phyloP scores from a whole-genome alignment of 208 protist genomes.

The Herpetomonas samuelpessoai region DNA sequence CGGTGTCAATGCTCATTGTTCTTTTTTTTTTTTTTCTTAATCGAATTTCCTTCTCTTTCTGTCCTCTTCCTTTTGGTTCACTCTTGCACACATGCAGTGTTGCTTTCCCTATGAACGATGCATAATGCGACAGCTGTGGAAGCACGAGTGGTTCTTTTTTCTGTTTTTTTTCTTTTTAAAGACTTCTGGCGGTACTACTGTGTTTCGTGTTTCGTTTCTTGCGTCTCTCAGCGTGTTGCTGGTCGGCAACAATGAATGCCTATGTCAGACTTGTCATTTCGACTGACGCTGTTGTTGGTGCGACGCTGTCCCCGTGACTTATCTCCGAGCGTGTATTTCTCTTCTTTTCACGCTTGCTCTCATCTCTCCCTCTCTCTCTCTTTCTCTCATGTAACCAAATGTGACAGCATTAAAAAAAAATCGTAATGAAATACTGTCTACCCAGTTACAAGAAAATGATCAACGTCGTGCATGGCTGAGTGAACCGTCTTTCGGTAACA shows the following conservation, averaged over 20 bases:
- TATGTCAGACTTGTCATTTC: constrained; percentile 9
- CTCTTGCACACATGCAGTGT: neutral
- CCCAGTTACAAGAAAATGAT: too few relatives aligned
- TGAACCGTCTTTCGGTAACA: too few relatives aligned
- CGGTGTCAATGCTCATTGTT: neutral
- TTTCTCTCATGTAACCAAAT: too few relatives aligned
- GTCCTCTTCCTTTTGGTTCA: constrained; percentile 1
- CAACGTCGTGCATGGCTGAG: too few relatives aligned
- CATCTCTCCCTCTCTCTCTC: too few relatives aligned
- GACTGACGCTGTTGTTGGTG: neutral
- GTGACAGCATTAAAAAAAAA: too few relatives aligned
- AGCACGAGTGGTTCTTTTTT: constrained; percentile 7
- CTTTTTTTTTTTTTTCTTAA: constrained; percentile 6
- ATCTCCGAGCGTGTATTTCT: too few relatives aligned
- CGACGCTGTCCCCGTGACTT: too few relatives aligned
- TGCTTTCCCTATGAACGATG: neutral
- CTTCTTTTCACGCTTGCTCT: too few relatives aligned
- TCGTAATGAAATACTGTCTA: too few relatives aligned
- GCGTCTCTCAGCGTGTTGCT: constrained; percentile 2
- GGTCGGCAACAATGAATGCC: too few relatives aligned
- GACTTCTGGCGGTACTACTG: neutral
- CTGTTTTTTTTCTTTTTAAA: constrained; percentile 14
- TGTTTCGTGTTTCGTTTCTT: constrained; percentile 8
- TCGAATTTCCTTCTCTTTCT: constrained; percentile 6
- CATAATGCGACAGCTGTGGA: too few relatives aligned